These are phyloP conservation scores for Astraeus odoratus DNA, from an alignment of 768 basidiomycete genomes.

Conservation along the genomic window DNA sequence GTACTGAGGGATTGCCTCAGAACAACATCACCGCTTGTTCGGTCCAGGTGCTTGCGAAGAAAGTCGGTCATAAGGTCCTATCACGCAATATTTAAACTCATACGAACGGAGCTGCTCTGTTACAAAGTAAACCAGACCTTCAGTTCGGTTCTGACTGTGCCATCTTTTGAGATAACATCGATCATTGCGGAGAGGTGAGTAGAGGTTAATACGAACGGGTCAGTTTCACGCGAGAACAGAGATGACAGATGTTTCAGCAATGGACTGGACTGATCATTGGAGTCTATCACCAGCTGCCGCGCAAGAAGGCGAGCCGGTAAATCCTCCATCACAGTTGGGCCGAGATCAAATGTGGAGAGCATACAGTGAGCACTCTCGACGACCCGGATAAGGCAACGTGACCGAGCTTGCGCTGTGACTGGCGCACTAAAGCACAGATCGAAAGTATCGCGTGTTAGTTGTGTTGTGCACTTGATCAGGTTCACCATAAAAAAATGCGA, in stretches of 20 bases:
- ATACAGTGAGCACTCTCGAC: constrained; percentile 24
- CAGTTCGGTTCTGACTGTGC: constrained; percentile 28
- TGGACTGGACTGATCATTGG: constrained; percentile 18
- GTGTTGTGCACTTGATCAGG: constrained; percentile 35
- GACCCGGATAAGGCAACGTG: constrained; percentile 35
- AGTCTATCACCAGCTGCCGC: constrained; percentile 39
- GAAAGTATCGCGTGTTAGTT: constrained; percentile 34
- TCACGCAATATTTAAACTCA: constrained; percentile 5
- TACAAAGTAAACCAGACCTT: constrained; percentile 22
- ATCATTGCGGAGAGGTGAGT: constrained; percentile 28
- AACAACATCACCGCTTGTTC: constrained; percentile 20
- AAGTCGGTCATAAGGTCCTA: constrained; percentile 23
- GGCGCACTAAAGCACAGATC: constrained; percentile 36
- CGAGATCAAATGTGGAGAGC: constrained; percentile 5
- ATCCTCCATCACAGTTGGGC: constrained; percentile 13
- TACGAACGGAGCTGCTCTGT: not conserved
- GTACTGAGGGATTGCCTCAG: constrained; percentile 16
- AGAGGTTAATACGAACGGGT: constrained; percentile 25
- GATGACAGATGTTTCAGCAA: constrained; percentile 11
- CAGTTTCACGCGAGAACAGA: constrained; percentile 20
- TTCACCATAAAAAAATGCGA: constrained; percentile 47
- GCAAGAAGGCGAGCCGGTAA: constrained; percentile 36
- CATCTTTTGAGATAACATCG: constrained; percentile 32
- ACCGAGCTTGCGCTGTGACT: constrained; percentile 28
- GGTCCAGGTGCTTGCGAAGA: constrained; percentile 25